phyloP scores from a whole-genome alignment of 495 filamentous ascomycete genomes.

The Podospora conica region DNA sequence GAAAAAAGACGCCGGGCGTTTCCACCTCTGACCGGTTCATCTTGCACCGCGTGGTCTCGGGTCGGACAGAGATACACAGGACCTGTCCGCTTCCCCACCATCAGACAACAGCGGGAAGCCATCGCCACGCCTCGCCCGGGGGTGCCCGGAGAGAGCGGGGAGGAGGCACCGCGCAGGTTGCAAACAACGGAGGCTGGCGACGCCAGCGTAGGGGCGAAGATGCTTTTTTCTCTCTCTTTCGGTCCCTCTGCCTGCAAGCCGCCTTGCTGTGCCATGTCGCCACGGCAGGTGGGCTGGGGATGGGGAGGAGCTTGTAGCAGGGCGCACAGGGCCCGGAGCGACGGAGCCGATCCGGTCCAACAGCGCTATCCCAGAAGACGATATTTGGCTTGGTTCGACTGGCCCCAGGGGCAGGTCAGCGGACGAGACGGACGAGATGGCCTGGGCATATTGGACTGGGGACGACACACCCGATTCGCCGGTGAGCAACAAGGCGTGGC shows the following conservation, averaged over 20 bases:
- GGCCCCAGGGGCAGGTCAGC: not conserved
- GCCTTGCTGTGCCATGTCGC: not conserved
- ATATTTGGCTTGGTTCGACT: not conserved
- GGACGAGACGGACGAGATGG: not conserved
- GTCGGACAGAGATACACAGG: constrained; percentile 15
- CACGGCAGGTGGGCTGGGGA: not conserved
- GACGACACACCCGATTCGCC: constrained; percentile 2
- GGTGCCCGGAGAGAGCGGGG: not conserved
- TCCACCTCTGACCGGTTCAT: constrained; percentile 4
- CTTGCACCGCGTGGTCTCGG: constrained; percentile 8
- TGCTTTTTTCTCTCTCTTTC: not conserved
- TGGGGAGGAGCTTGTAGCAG: not conserved
- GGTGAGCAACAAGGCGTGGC: not conserved
- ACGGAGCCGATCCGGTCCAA: not conserved
- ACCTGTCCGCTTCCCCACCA: constrained; percentile 5
- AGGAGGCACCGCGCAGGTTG: not conserved
- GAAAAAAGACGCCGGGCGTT: not conserved
- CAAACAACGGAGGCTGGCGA: not conserved
- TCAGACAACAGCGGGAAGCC: constrained; percentile 5
- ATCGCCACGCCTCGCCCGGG: not conserved
- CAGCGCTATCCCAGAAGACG: not conserved
- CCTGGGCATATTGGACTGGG: not conserved
- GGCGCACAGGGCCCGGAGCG: not conserved
- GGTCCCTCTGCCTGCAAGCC: not conserved
- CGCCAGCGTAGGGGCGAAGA: not conserved